Evolutionary conservation across 2,329 filamentous ascomycete genomes (phyloP).

Genomic region (Diaporthe capsici): DNA sequence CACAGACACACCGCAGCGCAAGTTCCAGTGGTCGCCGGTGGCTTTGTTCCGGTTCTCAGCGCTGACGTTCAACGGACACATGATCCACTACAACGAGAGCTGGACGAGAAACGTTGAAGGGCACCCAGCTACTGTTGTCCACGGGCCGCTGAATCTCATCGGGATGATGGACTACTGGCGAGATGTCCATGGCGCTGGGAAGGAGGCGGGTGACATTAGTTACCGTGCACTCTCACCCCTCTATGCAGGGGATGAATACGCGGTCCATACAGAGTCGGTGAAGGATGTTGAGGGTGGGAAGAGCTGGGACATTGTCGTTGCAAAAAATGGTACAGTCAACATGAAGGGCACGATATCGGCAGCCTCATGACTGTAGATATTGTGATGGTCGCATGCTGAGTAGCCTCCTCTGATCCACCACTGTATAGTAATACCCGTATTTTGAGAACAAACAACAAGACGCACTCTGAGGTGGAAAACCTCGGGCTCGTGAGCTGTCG

Average conservation of each 20-base stretch:
- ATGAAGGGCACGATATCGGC: constrained; percentile 53
- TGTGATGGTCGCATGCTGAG: too few species aligned
- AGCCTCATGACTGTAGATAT: background rate
- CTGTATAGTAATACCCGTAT: too few species aligned
- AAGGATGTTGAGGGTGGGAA: constrained; percentile 51
- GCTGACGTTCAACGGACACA: constrained; percentile 88
- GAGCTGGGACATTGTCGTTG: constrained; percentile 63
- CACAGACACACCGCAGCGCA: constrained; percentile 43
- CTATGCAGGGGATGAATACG: constrained; percentile 76
- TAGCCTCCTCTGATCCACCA: background rate
- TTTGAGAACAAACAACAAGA: background rate
- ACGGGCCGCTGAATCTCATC: constrained; percentile 83
- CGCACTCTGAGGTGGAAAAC: background rate
- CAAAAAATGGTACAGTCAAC: constrained; percentile 54
- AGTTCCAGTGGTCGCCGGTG: constrained; percentile 60
- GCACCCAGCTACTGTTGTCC: constrained; percentile 80
- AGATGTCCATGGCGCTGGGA: constrained; percentile 60
- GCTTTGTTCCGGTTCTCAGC: constrained; percentile 86
- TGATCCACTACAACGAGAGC: constrained; percentile 82
- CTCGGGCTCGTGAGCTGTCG: too few species aligned
- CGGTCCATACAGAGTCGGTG: constrained; percentile 67
- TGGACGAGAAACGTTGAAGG: constrained; percentile 78
- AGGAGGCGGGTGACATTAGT: constrained; percentile 61
- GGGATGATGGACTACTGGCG: constrained; percentile 78
- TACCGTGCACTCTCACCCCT: constrained; percentile 80